Evolutionary conservation across 768 basidiomycete genomes (phyloP), one percentile per base, ranked within the genome.

Genomic region (Infundibulicybe gibba): DNA sequence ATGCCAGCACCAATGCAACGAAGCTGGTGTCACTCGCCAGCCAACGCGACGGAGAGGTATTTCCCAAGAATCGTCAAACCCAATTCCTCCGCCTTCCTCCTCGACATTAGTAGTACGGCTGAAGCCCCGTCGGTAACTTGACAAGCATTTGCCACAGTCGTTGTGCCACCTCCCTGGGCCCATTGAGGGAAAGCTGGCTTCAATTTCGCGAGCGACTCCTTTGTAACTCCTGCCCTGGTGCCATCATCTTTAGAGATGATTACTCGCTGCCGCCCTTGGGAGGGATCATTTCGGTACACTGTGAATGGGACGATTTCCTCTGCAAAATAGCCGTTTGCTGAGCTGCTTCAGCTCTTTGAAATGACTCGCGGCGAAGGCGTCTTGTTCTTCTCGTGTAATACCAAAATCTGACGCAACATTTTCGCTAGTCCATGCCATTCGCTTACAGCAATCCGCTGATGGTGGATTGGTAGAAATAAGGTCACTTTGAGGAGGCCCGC

Each of bases 381-480:
- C 90, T 73, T 90, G 88, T 47, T 84, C 79, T 43, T 87, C 79
- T 32, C 90, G 76, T 41, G 84, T 76, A 49, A 93, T 69, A 48
- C 77, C 64, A 63, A 81, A 91, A 37, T 91, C 87, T 30, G 67
- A 64, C 0, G 90, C 90, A 30, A 93, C 87, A 52, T 90, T 93
- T 65, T 93, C 90, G 53, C 83, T 85, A 6, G 90, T 90, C 90
- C 90, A 91, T 6, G 90, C 90, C 90, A 92, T 93, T 30, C 85
- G 86, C 59, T 81, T 68, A 16, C 69, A 59, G 49, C 83, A 83
- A 52, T 87, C 87, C 20, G 62, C 72, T 2, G 87, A 79, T 3
- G 79, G 67, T 10, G 70, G 58, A 57, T 83, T 75, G 13, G 65
- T 59, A 20, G 79, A 70, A 40, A 94, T 71, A 13, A 79, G 69